Evolutionary conservation across 768 basidiomycete species (phyloP).

Genomic region (Hortiboletus flavorubellus): DNA sequence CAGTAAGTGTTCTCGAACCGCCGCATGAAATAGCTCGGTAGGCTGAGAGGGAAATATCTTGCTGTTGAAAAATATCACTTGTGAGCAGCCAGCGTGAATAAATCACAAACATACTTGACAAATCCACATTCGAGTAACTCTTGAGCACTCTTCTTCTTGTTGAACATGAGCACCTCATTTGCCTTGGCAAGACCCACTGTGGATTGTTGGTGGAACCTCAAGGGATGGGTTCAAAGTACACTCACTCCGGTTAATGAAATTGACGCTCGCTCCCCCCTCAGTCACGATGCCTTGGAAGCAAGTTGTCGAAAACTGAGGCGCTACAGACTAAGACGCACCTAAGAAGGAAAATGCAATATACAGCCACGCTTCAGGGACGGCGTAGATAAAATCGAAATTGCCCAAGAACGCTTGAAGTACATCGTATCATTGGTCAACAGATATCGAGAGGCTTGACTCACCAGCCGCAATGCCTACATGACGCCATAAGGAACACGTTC

Average conservation of each 20-base stretch:
- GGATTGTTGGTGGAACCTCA: neutral
- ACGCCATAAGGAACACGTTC: conserved; percentile 2
- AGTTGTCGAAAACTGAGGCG: conserved; percentile 1
- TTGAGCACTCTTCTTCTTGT: conserved; percentile 58
- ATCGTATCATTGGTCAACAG: neutral
- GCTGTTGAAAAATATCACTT: conserved; percentile 31
- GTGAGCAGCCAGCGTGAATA: neutral
- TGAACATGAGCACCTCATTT: conserved; percentile 69
- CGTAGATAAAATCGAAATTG: conserved; percentile 73
- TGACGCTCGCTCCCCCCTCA: conserved; percentile 69
- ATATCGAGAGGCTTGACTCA: conserved; percentile 14
- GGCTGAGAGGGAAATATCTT: conserved; percentile 57
- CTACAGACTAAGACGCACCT: conserved; percentile 29
- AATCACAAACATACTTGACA: conserved; percentile 47
- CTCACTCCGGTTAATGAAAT: conserved; percentile 64
- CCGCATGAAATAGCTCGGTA: conserved; percentile 49
- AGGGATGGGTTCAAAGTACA: neutral
- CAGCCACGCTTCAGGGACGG: conserved; percentile 57
- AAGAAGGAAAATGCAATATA: conserved; percentile 67
- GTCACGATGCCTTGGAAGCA: conserved; percentile 50
- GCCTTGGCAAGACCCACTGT: conserved; percentile 69
- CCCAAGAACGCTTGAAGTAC: conserved; percentile 55
- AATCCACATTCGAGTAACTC: conserved; percentile 61
- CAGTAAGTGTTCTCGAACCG: conserved; percentile 47
- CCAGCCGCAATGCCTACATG: conserved; percentile 62